Percentiles rank a stretch among this genome's conserved stretches.
phyloP scores from a whole-genome alignment of 2,329 filamentous ascomycete species.

The Aspergillus sp. region DNA sequence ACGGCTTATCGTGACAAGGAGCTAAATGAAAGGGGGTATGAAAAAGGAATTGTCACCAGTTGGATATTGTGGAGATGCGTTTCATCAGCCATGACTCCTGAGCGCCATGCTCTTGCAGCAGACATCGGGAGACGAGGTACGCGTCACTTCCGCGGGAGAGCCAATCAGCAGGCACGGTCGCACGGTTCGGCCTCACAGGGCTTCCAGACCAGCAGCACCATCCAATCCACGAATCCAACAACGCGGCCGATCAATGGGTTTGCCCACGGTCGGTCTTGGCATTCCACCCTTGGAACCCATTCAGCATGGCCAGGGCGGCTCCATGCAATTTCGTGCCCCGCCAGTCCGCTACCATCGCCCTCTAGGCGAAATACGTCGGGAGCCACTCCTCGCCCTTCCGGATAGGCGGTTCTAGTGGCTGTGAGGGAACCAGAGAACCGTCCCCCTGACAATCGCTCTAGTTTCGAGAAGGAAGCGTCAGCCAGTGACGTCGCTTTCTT shows the following conservation, averaged over 20 bases:
- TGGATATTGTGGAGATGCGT: slow-evolving; percentile 1
- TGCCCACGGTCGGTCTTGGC: slow-evolving; percentile 22
- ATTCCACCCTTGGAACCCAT: slow-evolving; percentile 9
- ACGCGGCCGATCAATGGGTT: slow-evolving; percentile 19
- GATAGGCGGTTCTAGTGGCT: neutral
- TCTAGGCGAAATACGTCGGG: neutral
- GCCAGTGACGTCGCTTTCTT: slow-evolving; percentile 24
- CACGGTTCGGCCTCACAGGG: slow-evolving; percentile 15
- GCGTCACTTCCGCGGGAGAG: neutral
- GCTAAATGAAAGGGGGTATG: too few relatives aligned
- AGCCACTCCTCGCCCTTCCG: too few relatives aligned
- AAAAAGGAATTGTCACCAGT: too few relatives aligned
- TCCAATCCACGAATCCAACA: slow-evolving; percentile 11
- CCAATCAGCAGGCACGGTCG: neutral
- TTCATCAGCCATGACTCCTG: neutral
- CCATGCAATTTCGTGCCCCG: slow-evolving; percentile 8
- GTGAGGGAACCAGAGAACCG: neutral
- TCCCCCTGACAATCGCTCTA: slow-evolving; percentile 25
- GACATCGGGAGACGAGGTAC: slow-evolving; percentile 5
- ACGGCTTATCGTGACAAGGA: too few relatives aligned
- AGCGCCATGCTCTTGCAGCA: neutral
- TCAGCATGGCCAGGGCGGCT: neutral
- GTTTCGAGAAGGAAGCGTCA: slow-evolving; percentile 21
- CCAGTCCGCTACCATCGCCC: neutral
- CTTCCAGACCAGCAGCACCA: slow-evolving; percentile 10